Base-by-base conservation (phyloP, 306 rosid genomes). In the Castanopsis chinensis region DNA sequence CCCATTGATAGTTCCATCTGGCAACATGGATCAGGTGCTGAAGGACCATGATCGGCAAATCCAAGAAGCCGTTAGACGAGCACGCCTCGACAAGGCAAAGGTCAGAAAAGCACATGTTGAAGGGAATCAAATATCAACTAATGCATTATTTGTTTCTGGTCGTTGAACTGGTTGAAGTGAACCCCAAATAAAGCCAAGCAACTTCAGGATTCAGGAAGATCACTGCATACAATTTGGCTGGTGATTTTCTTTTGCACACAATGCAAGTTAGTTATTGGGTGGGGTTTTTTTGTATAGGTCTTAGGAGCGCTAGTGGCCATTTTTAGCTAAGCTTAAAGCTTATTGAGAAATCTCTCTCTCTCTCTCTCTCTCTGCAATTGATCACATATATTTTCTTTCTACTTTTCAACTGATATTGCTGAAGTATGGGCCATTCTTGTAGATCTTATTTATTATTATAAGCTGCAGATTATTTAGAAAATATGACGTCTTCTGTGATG, bases 41-140 rank as follows among this genome's bases (percentile, higher is more conserved):
- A 96, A 96, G 87, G 99, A 96, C 83, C 98, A 96, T 0, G 98
- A 96, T 80, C 93, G 97, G 56, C 99, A 96, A 25, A 93, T 96
- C 81, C 99, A 96, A 78, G 99, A 96, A 86, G 98, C 93, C 3
- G 96, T 86, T 74, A 83, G 98, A 89, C 88, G 96, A 81, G 91
- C 98, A 2, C 96, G 98, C 5, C 78, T 92, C 2, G 98, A 91
- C 92, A 95, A 93, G 87, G 99, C 99, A 13, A 93, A 89, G 84
- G 81, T 83, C 82, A 81, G 96, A 79, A 93, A 88, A 81, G 85
- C 84, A 79, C 98, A 96, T 82, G 91, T 84, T 43, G 99, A 96
- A 64, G 92, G 91, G 81, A 91, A 88, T 83, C 94, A 89, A 88
- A 78, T 87, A 77, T 77, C 86, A 55, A 84, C 85, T 79, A 91